Evolutionary conservation across 192 early-diverging fungal species (phyloP).

Genomic region (Coemansia biformis): DNA sequence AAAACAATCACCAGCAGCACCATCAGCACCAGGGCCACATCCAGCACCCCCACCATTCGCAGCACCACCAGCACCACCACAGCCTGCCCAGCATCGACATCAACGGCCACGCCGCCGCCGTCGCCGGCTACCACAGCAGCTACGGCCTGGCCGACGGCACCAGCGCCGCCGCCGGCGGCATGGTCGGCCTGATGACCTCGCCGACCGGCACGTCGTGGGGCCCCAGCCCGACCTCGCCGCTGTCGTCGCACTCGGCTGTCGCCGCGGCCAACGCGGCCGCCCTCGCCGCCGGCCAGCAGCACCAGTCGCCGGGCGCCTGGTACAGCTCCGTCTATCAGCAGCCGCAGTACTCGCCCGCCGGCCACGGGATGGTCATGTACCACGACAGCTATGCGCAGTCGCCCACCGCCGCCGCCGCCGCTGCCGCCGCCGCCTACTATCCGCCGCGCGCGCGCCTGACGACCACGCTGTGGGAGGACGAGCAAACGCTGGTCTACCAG

Average conservation of each 20-base stretch:
- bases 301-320: slow-evolving; percentile 38
- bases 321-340: slow-evolving; percentile 46
- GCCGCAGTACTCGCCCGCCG: slow-evolving; percentile 42
- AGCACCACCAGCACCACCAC: slow-evolving; percentile 35
- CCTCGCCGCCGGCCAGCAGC: slow-evolving; percentile 34
- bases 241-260: slow-evolving; percentile 34
- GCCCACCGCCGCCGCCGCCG: slow-evolving; percentile 34
- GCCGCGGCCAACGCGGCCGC: slow-evolving; percentile 36
- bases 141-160: slow-evolving; percentile 48
- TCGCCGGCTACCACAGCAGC: slow-evolving; percentile 46
- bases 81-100: slow-evolving; percentile 48
- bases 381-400: slow-evolving; percentile 43
- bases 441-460: slow-evolving; percentile 49
- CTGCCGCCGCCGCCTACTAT: slow-evolving; percentile 53
- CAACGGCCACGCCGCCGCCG: slow-evolving; percentile 39
- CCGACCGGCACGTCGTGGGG: slow-evolving; percentile 43
- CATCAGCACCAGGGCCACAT: no score
- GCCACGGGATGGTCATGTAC: slow-evolving; percentile 50
- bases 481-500: slow-evolving; percentile 72
- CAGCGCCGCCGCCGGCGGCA: slow-evolving; percentile 21
- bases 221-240: slow-evolving; percentile 29
- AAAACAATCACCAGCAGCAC: no score
- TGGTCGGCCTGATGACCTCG: slow-evolving; percentile 43
- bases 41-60: slow-evolving; percentile 3
- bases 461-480: slow-evolving; percentile 80